Evolutionary conservation across 768 basidiomycete genomes (phyloP).

Genomic region (Russula sp.): DNA sequence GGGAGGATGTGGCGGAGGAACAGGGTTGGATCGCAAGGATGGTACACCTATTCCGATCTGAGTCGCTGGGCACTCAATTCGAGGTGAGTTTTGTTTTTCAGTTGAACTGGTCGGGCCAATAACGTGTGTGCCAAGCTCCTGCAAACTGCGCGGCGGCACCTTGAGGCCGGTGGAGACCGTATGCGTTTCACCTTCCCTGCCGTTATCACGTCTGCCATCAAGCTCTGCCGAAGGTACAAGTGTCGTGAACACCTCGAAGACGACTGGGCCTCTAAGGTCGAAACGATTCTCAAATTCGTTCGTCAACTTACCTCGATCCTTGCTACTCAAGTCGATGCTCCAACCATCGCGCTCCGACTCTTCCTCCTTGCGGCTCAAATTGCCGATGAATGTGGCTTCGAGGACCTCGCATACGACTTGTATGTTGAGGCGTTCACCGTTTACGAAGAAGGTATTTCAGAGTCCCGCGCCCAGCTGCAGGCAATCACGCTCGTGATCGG

Average conservation of each 20-base stretch:
- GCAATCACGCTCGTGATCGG: constrained; percentile 96
- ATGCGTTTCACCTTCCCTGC: constrained; percentile 98
- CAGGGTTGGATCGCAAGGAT: constrained; percentile 98
- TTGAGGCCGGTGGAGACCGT: constrained; percentile 86
- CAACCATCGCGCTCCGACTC: constrained; percentile 85
- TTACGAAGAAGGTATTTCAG: constrained; percentile 96
- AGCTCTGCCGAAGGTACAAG: constrained; percentile 89
- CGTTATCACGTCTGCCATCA: constrained; percentile 88
- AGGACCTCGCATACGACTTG: constrained; percentile 95
- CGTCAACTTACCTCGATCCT: constrained; percentile 92
- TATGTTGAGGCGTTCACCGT: constrained; percentile 98
- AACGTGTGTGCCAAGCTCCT: constrained; percentile 51
- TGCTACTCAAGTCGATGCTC: constrained; percentile 88
- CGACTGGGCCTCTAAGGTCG: constrained; percentile 82
- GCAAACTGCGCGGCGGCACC: constrained; percentile 85
- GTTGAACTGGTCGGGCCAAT: neutral
- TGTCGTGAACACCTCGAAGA: constrained; percentile 69
- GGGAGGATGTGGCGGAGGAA: constrained; percentile 94
- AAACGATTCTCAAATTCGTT: constrained; percentile 88
- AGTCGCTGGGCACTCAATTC: constrained; percentile 83
- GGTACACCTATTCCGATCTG: constrained; percentile 91
- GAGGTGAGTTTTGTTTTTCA: constrained; percentile 47
- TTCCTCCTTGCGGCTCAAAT: constrained; percentile 96
- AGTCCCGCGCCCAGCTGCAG: constrained; percentile 90
- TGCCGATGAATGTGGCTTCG: constrained; percentile 90